These are phyloP conservation scores for Acanthamoeba lenticulata DNA, from an alignment of 208 protist genomes.

Conservation along the genomic window DNA sequence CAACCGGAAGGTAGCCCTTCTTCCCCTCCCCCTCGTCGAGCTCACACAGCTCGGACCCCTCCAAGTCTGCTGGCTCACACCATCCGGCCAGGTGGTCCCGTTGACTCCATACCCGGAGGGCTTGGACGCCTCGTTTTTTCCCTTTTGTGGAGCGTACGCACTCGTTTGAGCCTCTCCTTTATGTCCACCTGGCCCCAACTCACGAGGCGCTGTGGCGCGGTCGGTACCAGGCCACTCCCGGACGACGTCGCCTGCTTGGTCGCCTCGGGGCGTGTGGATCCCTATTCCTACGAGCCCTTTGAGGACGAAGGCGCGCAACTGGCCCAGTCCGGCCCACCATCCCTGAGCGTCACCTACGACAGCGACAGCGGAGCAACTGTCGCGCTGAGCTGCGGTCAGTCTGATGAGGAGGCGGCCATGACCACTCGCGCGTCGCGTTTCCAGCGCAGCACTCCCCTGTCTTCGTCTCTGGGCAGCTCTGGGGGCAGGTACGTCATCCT, in stretches of 20 bases:
- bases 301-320: neutral
- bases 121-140: neutral
- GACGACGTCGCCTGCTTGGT: neutral
- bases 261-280: neutral
- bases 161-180: neutral
- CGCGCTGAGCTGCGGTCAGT: neutral
- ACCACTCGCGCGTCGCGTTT: neutral
- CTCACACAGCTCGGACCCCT: too few species aligned
- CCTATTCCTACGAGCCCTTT: slow-evolving; percentile 44
- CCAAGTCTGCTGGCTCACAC: too few species aligned
- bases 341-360: too few species aligned
- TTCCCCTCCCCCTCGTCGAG: neutral
- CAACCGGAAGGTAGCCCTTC: neutral
- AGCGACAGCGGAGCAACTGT: neutral
- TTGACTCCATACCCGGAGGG: slow-evolving; percentile 16
- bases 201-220: too few species aligned
- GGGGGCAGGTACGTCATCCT: neutral
- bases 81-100: neutral
- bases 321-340: neutral
- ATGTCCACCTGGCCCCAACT: neutral
- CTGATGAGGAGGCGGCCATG: neutral
- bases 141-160: slow-evolving; percentile 24
- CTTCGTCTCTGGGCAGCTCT: neutral
- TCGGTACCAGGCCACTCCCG: neutral
- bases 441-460: neutral